Evolutionary conservation across 2,329 filamentous ascomycete genomes (phyloP).

Genomic region (Macrophomina pseudophaseolina): DNA sequence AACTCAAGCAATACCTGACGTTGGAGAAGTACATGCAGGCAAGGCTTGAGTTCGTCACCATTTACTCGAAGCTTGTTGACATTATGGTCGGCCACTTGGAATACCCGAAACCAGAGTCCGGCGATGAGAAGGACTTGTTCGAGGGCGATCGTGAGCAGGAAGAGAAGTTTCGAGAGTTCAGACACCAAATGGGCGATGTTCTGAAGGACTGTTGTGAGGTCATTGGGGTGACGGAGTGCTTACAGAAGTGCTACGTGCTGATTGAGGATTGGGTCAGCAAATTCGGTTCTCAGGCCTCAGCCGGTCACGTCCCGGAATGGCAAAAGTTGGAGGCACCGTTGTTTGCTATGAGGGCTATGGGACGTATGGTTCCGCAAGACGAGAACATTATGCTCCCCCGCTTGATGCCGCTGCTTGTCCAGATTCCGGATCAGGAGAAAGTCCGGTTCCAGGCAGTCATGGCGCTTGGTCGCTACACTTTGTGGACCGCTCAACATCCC

Average conservation of each 20-base stretch:
- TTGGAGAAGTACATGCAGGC: slow-evolving; percentile 88
- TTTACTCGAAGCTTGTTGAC: slow-evolving; percentile 90
- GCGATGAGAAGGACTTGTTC: slow-evolving; percentile 82
- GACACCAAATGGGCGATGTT: slow-evolving; percentile 96
- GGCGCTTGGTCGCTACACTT: slow-evolving; percentile 94
- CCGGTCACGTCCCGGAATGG: slow-evolving; percentile 85
- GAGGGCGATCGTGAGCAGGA: slow-evolving; percentile 95
- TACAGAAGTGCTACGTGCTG: slow-evolving; percentile 83
- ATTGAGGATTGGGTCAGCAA: slow-evolving; percentile 89
- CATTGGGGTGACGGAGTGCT: slow-evolving; percentile 88
- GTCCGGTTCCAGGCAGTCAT: slow-evolving; percentile 98
- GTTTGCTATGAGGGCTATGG: slow-evolving; percentile 95
- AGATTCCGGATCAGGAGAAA: slow-evolving; percentile 95
- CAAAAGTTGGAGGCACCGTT: slow-evolving; percentile 94
- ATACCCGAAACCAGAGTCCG: slow-evolving; percentile 77
- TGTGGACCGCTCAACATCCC: slow-evolving; percentile 94
- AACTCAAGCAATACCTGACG: slow-evolving; percentile 94
- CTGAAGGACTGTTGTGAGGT: slow-evolving; percentile 97
- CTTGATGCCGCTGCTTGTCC: slow-evolving; percentile 89
- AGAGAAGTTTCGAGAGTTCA: slow-evolving; percentile 95
- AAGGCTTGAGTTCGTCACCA: slow-evolving; percentile 74
- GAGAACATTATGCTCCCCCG: slow-evolving; percentile 87
- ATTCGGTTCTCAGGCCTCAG: slow-evolving; percentile 76
- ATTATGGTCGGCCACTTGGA: slow-evolving; percentile 90
- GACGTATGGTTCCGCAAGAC: slow-evolving; percentile 90